A percentile compares a stretch with the other conserved stretches of the same genome.
These are phyloP conservation scores for Hydnomerulius pinastri DNA, from an alignment of 768 basidiomycete species.

Conservation along the genomic window DNA sequence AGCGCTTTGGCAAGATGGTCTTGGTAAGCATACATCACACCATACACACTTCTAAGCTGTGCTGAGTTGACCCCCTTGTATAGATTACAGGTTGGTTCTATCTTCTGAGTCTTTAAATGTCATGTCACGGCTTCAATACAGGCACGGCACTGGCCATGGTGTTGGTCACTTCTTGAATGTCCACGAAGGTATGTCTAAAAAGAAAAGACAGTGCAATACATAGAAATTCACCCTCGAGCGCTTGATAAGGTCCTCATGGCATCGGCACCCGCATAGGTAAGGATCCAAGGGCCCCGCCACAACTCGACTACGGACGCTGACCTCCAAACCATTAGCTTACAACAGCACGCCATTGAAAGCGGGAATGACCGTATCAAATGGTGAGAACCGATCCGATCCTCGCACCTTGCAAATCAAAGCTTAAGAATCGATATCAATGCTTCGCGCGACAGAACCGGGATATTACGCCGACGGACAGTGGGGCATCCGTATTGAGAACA, in stretches of 20 bases:
- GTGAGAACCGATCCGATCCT: slow-evolving; percentile 28
- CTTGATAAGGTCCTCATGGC: slow-evolving; percentile 52
- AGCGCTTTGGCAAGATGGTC: slow-evolving; percentile 83
- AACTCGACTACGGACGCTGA: slow-evolving; percentile 6
- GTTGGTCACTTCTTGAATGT: slow-evolving; percentile 95
- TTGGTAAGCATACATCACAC: slow-evolving; percentile 51
- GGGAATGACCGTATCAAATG: slow-evolving; percentile 91
- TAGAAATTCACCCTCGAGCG: slow-evolving; percentile 5
- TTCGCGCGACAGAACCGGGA: slow-evolving; percentile 69
- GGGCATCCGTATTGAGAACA: slow-evolving; percentile 92
- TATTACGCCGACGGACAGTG: slow-evolving; percentile 90
- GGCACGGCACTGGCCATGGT: slow-evolving; percentile 94
- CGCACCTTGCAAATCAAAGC: neutral
- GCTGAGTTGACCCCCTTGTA: neutral
- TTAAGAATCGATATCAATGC: too few relatives aligned
- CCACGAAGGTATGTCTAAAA: slow-evolving; percentile 59
- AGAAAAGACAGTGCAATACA: neutral
- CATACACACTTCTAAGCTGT: neutral
- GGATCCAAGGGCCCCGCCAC: neutral
- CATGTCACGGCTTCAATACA: slow-evolving; percentile 26
- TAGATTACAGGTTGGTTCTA: slow-evolving; percentile 57
- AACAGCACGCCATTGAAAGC: slow-evolving; percentile 73
- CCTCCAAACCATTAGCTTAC: slow-evolving; percentile 46
- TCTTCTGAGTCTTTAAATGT: neutral
- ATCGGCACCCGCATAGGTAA: slow-evolving; percentile 46